These are phyloP conservation scores for Umbelopsis sp. DNA, from an alignment of 192 early-diverging fungal species.

Conservation along the genomic window DNA sequence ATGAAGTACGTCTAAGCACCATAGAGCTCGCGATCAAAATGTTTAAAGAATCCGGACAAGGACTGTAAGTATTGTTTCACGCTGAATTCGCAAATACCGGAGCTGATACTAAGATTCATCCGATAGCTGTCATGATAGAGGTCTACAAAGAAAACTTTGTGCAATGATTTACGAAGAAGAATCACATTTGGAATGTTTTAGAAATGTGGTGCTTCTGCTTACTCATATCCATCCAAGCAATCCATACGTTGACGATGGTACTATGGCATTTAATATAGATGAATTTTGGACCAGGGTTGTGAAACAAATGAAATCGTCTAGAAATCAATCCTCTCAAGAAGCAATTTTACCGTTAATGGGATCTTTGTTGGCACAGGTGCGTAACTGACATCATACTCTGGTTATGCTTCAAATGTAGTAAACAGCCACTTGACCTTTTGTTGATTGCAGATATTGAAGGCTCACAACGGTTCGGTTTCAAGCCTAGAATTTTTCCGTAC, in stretches of 20 bases:
- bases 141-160: conserved; percentile 42
- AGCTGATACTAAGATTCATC: not conserved
- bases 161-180: conserved; percentile 46
- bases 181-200: conserved; percentile 48
- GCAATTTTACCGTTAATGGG: conserved; percentile 61
- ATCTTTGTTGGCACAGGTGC: conserved; percentile 52
- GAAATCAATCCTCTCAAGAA: conserved; percentile 54
- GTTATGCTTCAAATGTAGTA: too few relatives aligned
- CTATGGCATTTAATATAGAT: conserved; percentile 30
- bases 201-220: conserved; percentile 48
- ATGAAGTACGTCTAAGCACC: conserved; percentile 66
- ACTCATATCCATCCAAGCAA: conserved; percentile 32
- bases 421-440: not conserved
- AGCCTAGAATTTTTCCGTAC: conserved; percentile 40
- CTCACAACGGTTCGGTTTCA: not conserved
- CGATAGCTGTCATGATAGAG: conserved; percentile 3
- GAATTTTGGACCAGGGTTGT: conserved; percentile 47
- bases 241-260: conserved; percentile 23
- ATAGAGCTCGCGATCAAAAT: conserved; percentile 44
- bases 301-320: conserved; percentile 39
- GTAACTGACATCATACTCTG: too few relatives aligned
- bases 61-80: not conserved
- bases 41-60: not conserved
- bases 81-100: not conserved
- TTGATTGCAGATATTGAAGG: not conserved